phyloP scores from a whole-genome alignment of 176 grass and related monocot species.

The Oryza meridionalis region DNA sequence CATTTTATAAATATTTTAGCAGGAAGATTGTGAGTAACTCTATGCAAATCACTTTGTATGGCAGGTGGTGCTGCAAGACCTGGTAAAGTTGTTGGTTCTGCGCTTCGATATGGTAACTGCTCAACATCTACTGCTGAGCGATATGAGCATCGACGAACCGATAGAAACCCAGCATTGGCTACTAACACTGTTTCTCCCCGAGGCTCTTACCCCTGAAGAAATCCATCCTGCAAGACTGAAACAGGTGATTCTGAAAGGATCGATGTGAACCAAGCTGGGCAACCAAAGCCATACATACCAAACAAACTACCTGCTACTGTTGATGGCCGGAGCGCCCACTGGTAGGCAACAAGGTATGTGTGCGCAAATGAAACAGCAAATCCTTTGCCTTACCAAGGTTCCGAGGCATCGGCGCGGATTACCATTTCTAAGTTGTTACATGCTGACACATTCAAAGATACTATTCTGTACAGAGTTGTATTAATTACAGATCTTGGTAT shows the following conservation, averaged over 20 bases:
- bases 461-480: conserved; percentile 24
- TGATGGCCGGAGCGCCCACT: conserved; percentile 53
- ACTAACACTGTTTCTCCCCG: conserved; percentile 44
- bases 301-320: conserved; percentile 54
- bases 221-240: conserved; percentile 57
- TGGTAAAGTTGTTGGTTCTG: conserved; percentile 45
- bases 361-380: neutral
- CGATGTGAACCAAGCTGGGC: conserved; percentile 24
- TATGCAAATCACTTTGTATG: neutral
- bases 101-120: conserved; percentile 39
- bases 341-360: conserved; percentile 41
- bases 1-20: neutral
- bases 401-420: too few species aligned
- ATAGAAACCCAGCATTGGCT: conserved; percentile 35
- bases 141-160: conserved; percentile 57
- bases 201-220: conserved; percentile 53
- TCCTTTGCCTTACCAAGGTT: neutral
- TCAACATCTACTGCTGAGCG: conserved; percentile 29
- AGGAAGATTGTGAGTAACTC: neutral
- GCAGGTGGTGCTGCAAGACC: conserved; percentile 44
- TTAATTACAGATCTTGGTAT: neutral
- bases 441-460: conserved; percentile 3
- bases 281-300: conserved; percentile 46
- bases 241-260: conserved; percentile 50
- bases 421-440: neutral